Evolutionary conservation across 2,329 filamentous ascomycete species (phyloP), one percentile per base, ranked within the genome.

Genomic region (Arachnomyces sp.): DNA sequence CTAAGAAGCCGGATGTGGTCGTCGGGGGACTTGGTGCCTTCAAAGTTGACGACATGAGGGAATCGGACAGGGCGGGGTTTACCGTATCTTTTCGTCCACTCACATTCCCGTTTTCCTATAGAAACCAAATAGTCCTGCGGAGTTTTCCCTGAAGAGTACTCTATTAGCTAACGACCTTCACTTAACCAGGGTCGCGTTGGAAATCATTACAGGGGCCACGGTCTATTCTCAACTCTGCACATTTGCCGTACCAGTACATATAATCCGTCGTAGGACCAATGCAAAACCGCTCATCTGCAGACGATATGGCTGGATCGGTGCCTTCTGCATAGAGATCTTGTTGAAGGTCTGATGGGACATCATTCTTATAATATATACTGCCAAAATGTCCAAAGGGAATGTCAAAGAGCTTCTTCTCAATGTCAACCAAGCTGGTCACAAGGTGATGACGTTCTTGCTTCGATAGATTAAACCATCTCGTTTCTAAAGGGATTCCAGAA

Each of bases 291-390:
- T 25, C 21, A 25, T 25, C 21, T 25, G 21, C 21, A 25, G 21
- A 25, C 9, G 35, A 29, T 6, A 37, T 37, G 3, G 25, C 25
- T 16, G 4, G 35, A 12, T 37, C 25, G 5, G 35, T 28, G 35
- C 21, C n/a, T 25, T 37, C 35, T 29, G 14, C 35, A 29, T 37
- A 37, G 25, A 37, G 35, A 14, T 37, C 8, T 16, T 11, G 25
- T 30, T 30, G 35, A 37, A 37, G 9, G 25, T 37, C 29, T 15
- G 25, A 31, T 30, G 25, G 35, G 25, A 39, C 25, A 38, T 25
- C 21, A 25, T 40, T 38, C 31, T 44, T 51, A 31, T 52, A 52
- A 34, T 50, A 53, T 15, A 53, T 14, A 30, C 51, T 52, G 3
- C 46, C 51, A 39, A 45, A 15, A 15, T 44, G 35, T 12, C 25